Evolutionary conservation across 73 alveolate genomes (phyloP).

Genomic region (Paramecium octaurelia): DNA sequence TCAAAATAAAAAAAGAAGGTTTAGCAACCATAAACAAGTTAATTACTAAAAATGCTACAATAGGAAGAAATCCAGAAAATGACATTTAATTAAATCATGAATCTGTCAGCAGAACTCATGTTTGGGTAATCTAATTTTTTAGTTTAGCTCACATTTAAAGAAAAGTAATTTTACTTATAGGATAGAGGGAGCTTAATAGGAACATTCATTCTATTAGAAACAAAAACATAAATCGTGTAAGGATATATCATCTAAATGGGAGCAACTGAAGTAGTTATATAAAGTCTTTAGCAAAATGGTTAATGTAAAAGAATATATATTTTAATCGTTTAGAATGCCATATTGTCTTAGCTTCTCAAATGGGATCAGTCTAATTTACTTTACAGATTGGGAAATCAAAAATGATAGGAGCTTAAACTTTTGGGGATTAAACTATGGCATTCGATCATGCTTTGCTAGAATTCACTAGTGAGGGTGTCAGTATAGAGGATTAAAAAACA

Average conservation of each 20-base stretch:
- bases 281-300: not conserved
- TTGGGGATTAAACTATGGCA: not conserved
- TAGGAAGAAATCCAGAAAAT: constrained; percentile 43
- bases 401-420: not conserved
- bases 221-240: not conserved
- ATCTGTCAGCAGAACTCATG: constrained; percentile 30
- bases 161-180: not conserved
- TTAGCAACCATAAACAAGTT: not conserved
- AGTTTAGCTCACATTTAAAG: not conserved
- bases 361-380: not conserved
- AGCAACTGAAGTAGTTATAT: not conserved
- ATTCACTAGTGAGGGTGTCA: not conserved
- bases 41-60: not conserved
- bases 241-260: not conserved
- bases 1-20: constrained; percentile 23
- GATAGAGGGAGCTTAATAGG: constrained; percentile 38
- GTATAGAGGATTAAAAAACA: constrained; percentile 11
- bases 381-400: not conserved
- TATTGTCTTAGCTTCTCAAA: not conserved
- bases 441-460: not conserved
- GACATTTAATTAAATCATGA: not conserved
- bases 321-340: not conserved
- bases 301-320: not conserved
- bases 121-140: not conserved
- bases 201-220: not conserved